Base-by-base conservation (phyloP, 2,329 filamentous ascomycete species). In the Orbilia blumenaviensis region DNA sequence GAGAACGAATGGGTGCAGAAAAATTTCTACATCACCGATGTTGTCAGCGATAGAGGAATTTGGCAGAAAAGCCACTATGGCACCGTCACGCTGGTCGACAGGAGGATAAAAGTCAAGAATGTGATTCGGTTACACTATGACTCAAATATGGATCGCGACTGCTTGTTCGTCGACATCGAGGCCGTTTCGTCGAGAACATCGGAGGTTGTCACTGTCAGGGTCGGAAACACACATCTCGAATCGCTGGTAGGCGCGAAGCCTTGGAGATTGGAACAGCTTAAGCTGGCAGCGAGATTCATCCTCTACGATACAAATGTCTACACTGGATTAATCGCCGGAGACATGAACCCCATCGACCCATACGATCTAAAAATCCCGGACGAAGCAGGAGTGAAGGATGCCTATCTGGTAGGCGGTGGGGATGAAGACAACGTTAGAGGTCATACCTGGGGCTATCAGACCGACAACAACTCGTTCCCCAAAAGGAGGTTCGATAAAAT, bases 151-250 rank as follows among this genome's bases (percentile, higher is more conserved):
- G 32, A 46, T n/a, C 83, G 87, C 4, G 87, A 89, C 78, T 87
- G 82, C 1, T 80, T 88, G 0, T 88, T 88, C 66, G 83, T 88
- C n/a, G 87, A 89, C 63, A 72, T 87, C 32, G 72, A 76, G 18
- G 72, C 64, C 18, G 60, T 48, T 2, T 69, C 64, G 2, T 58
- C 64, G 34, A 38, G 48, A 6, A 66, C 64, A 2, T 67, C 76
- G 0, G 41, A 78, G 21, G 64, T 64, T 34, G 81, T 79, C 56
- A 81, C 80, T 0, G 77, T 88, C 4, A 84, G 87, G 2, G 79
- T 89, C 2, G 87, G 87, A 80, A 88, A 88, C 79, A 85, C 85
- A 0, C 88, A 89, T 79, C 85, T 89, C 2, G 88, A 89, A 79
- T 88, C 86, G 1, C 81, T 89, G 14, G 82, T 83, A 0, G 81